Conservation (phyloP, 208 protist species). For the Acanthamoeba lugdunensis region DNA sequence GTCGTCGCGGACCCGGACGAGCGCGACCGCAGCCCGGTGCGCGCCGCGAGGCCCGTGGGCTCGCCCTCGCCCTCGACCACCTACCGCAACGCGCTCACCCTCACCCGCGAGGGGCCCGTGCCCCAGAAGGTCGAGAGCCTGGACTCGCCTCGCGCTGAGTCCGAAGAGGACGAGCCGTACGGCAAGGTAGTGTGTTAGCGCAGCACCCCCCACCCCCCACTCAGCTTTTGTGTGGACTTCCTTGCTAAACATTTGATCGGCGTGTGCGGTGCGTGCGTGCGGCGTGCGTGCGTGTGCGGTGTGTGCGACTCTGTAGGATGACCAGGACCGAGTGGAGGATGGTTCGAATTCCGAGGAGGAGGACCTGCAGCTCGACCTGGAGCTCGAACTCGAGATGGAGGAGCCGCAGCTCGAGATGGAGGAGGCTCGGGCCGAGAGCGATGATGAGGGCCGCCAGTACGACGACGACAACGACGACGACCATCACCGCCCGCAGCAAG, state of each 20-base stretch:
- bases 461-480: background rate
- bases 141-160: background rate
- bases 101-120: conserved; percentile 12
- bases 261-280: too few relatives aligned
- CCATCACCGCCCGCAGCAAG: background rate
- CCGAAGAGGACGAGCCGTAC: background rate
- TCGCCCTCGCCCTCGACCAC: background rate
- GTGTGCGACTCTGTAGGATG: too few relatives aligned
- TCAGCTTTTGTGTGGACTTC: too few relatives aligned
- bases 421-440: background rate
- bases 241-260: too few relatives aligned
- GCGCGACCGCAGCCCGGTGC: background rate
- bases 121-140: conserved; percentile 40
- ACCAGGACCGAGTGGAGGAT: background rate
- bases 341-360: background rate
- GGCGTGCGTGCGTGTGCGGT: too few relatives aligned
- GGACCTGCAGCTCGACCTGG: background rate
- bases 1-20: background rate
- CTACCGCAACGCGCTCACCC: background rate
- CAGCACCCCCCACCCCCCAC: too few relatives aligned
- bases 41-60: background rate
- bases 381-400: conserved; percentile 27
- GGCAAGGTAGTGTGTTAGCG: background rate
- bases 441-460: background rate
- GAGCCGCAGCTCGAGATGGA: conserved; percentile 18